phyloP scores from a whole-genome alignment of 352 stramenopile species.

The Pythium brachiatum region DNA sequence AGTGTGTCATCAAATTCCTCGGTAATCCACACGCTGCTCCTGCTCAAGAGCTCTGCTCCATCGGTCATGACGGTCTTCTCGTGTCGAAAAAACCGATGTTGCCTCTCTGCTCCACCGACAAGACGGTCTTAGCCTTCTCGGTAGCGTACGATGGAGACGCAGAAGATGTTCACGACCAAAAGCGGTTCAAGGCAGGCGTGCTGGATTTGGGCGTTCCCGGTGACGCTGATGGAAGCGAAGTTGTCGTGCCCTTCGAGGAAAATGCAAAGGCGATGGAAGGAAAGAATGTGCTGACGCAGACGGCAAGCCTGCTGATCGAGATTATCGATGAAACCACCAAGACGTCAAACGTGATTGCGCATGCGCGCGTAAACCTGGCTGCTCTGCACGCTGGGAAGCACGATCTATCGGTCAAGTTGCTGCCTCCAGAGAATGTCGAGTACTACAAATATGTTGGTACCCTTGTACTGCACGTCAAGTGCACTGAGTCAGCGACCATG shows the following conservation, averaged over 20 bases:
- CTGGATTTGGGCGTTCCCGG: not conserved
- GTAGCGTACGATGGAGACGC: slow-evolving; percentile 4
- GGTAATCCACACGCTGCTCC: slow-evolving; percentile 28
- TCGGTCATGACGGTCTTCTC: slow-evolving; percentile 7
- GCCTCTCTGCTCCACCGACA: not conserved
- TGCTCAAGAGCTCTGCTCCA: not conserved
- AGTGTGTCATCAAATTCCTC: slow-evolving; percentile 49
- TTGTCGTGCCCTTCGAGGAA: slow-evolving; percentile 5
- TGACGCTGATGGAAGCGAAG: not conserved
- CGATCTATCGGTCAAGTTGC: slow-evolving; percentile 38
- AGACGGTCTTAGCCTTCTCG: not conserved
- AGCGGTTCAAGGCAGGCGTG: slow-evolving; percentile 9
- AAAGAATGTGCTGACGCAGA: slow-evolving; percentile 31
- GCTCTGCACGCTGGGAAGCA: slow-evolving; percentile 34
- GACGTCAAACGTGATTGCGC: slow-evolving; percentile 30
- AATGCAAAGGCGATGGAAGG: slow-evolving; percentile 8
- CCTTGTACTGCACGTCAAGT: slow-evolving; percentile 36
- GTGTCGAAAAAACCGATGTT: slow-evolving; percentile 1
- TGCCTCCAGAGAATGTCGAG: slow-evolving; percentile 34
- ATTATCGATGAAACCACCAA: slow-evolving; percentile 35
- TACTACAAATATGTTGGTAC: slow-evolving; percentile 61
- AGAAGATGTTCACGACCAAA: slow-evolving; percentile 30
- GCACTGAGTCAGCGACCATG: slow-evolving; percentile 12
- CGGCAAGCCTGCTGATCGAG: slow-evolving; percentile 46
- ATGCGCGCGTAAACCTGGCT: slow-evolving; percentile 50